Base-by-base conservation (phyloP, 345 rosid species). In the Toxicodendron radicans region DNA sequence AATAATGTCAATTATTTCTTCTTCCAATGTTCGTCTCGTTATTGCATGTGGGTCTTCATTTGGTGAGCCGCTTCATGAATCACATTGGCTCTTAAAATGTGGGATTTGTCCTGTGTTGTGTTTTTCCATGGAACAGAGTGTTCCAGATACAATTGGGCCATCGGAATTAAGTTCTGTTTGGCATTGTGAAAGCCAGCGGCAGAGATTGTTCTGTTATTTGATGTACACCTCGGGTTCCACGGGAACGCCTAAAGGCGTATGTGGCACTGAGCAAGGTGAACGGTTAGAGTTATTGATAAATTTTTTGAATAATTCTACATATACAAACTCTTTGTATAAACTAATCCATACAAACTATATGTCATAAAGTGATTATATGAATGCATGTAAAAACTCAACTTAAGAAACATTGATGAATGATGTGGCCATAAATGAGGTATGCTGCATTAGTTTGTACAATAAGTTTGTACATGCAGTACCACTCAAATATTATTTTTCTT, bases 201-300 rank as follows among this genome's bases (percentile, higher is more conserved):
- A 82, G 49, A 89, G 96, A 71, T 58, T 63, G 21, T 93, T 93
- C 76, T 90, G 97, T 78, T 95, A 90, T 86, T 66, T 95, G 46
- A 85, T 95, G 89, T 93, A 89, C 80, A 95, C 99, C 10, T 95
- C 98, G 4, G 99, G 99, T 67, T 95, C 99, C 14, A 89, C 92
- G 35, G 99, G 98, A 70, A 83, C 72, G 67, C 98, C 99, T 21
- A 95, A 93, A 88, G 98, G 97, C 32, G 91, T 95, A 49, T 90
- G 92, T 72, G 99, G 98, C 68, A 90, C 98, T 41, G 97, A 95
- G 74, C 77, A 85, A 88, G 99, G 99, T 91, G 71, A 64, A 75
- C 49, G 20, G 41, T 73, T 80, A 16, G 38, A 35, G 43, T 38
- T 38, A 38, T 38, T 38, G 43, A 38, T 38, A 38, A 35, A 38